Percentiles rank a stretch among this genome's conserved stretches.
These are phyloP conservation scores for Ceratobasidium sp. DNA, from an alignment of 1,284 basidiomycete genomes.

Conservation along the genomic window DNA sequence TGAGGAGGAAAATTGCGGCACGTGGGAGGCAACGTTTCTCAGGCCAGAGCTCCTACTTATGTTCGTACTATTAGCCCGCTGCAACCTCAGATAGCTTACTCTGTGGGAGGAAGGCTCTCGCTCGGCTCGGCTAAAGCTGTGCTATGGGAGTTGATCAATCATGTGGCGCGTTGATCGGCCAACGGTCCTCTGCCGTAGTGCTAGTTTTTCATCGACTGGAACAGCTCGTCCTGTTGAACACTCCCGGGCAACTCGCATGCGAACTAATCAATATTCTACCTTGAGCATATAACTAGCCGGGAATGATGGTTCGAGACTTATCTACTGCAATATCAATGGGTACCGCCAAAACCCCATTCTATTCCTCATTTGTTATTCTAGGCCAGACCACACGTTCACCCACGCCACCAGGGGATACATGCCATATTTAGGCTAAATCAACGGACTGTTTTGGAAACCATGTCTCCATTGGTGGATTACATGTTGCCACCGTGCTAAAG, in stretches of 20 bases:
- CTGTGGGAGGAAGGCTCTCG: not conserved
- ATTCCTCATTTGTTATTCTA: not conserved
- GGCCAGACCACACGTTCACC: not conserved
- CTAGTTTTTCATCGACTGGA: not conserved
- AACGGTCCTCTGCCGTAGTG: not conserved
- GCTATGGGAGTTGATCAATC: not conserved
- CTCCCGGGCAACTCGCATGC: not conserved
- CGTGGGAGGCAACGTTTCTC: not conserved
- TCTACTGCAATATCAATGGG: not conserved
- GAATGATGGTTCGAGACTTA: too few species aligned
- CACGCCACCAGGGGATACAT: slow-evolving; percentile 3
- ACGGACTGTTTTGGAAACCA: not conserved
- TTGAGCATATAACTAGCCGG: not conserved
- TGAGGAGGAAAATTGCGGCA: too few species aligned
- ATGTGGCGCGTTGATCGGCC: not conserved
- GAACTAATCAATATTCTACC: not conserved
- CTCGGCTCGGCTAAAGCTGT: not conserved
- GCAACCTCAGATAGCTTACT: not conserved
- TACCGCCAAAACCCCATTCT: too few species aligned
- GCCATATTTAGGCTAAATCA: not conserved
- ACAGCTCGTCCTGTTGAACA: not conserved
- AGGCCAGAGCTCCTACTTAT: not conserved
- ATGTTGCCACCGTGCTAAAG: not conserved
- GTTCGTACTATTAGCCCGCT: not conserved
- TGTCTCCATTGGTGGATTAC: not conserved